Evolutionary conservation across 129 eudicot species (phyloP), one percentile per base, ranked within the genome.

Genomic region (Oenanthe sinensis): DNA sequence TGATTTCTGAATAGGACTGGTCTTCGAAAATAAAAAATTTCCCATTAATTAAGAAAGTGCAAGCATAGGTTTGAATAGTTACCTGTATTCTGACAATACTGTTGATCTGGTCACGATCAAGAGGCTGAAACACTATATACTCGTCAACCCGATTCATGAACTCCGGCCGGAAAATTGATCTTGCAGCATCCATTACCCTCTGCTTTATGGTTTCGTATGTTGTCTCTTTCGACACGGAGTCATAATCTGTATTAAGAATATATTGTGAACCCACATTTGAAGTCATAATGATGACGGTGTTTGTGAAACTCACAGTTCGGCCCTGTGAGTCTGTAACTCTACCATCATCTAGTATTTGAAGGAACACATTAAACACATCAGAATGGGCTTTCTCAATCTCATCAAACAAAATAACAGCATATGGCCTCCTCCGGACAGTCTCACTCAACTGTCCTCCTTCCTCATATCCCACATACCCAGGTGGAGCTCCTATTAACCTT

Each of bases 231-330:
- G 71, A 37, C 46, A 40, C n/a, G 26, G 39, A 50, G 60, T 74
- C 77, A 74, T 26, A 42, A 46, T 74, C 77, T 47, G 77, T 46
- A 74, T 77, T 55, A 55, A 77, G 71, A 15, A 77, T 55, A 33
- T 77, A 77, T 37, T 55, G 79, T 39, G 85, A 82, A 30, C 88
- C 88, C 58, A 85, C 84, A 16, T 85, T 85, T 20, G 85, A 81
- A 14, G 88, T 85, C 88, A 85, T 85, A 78, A 81, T 85, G 40
- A 81, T 71, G 49, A 85, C 83, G 6, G 83, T 78, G 77, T 63
- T 78, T 8, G 52, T 78, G 74, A 78, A 78, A 46, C 74, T 78
- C 9, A 63, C 80, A 9, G 80, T 78, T 46, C 80, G 50, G 12
- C 80, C 80, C 22, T 63, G 74, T 15, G 80, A 78, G 11, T 78